A percentile compares a stretch with the other conserved stretches of the same genome.
Conservation (phyloP, 345 rosid genomes). For the Melaleuca quinquenervia region DNA sequence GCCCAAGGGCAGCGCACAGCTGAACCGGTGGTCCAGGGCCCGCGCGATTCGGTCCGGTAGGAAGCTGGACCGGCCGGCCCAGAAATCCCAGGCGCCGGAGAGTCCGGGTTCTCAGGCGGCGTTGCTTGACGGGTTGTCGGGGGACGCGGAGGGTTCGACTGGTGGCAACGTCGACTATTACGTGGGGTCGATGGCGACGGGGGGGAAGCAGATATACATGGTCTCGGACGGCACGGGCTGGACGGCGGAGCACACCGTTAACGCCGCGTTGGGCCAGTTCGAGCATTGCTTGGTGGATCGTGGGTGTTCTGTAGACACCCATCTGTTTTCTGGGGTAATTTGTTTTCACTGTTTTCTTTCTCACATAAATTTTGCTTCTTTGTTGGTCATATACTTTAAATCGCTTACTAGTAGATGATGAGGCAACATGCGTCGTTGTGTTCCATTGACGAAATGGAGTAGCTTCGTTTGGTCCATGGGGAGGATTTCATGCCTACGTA, state of each 20-base stretch:
- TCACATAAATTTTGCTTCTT: background rate
- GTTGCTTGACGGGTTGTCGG: background rate
- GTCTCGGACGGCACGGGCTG: constrained; percentile 96
- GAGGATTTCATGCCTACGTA: background rate
- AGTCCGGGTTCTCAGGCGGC: constrained; percentile 2
- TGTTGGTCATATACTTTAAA: background rate
- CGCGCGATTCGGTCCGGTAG: constrained; percentile 62
- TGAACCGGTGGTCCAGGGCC: constrained; percentile 80
- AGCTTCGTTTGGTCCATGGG: background rate
- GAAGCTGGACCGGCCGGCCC: constrained; percentile 42
- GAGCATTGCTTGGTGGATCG: constrained; percentile 84
- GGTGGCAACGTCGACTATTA: constrained; percentile 14
- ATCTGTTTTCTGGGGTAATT: constrained; percentile 85
- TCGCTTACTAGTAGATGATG: background rate
- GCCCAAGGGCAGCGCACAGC: constrained; percentile 56
- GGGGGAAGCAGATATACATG: constrained; percentile 66
- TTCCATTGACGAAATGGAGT: background rate
- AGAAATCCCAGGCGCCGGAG: constrained; percentile 6
- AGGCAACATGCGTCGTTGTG: background rate
- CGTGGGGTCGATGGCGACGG: constrained; percentile 1
- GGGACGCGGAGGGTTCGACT: background rate
- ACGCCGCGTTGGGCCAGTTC: constrained; percentile 86
- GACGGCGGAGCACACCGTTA: constrained; percentile 87
- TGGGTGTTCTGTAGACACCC: constrained; percentile 80
- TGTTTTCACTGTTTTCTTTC: background rate